phyloP scores from a whole-genome alignment of 352 stramenopile species.

The Globisporangium emineosum region DNA sequence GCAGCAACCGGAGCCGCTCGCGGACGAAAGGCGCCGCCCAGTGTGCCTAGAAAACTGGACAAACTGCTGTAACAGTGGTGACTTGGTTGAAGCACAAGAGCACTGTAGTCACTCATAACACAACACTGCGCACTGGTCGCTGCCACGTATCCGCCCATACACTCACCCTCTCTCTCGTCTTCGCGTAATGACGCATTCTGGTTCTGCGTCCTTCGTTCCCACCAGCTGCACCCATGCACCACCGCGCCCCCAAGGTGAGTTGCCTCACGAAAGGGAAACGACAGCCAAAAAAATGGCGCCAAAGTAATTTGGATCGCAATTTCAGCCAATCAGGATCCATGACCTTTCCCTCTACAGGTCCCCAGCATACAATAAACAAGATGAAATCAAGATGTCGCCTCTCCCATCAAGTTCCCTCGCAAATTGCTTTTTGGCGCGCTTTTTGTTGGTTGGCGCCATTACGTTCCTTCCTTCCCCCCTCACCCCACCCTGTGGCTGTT shows the following conservation, averaged over 20 bases:
- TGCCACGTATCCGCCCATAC: not conserved
- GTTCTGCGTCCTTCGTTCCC: not conserved
- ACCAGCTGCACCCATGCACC: not conserved
- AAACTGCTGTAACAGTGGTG: not conserved
- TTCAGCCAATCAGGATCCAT: conserved; percentile 16
- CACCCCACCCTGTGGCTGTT: not conserved
- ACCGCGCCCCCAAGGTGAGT: not conserved
- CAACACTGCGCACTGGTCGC: not conserved
- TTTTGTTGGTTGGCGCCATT: conserved; percentile 18
- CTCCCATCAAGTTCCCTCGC: conserved; percentile 5
- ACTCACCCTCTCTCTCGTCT: not conserved
- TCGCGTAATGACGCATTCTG: conserved; percentile 2
- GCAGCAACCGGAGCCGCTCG: not conserved
- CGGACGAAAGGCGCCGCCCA: not conserved
- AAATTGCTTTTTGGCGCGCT: conserved; percentile 30
- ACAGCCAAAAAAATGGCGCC: not conserved
- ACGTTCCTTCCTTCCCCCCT: not conserved
- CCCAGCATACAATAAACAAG: conserved; percentile 8
- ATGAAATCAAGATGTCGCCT: conserved; percentile 19
- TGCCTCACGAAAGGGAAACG: not conserved
- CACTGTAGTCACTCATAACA: not conserved
- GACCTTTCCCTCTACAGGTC: not conserved
- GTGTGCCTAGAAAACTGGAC: conserved; percentile 1
- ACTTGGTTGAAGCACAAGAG: not conserved
- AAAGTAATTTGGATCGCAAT: conserved; percentile 1